Conservation (phyloP, 2,329 filamentous ascomycete genomes). For the Teratosphaeriaceae sp. region DNA sequence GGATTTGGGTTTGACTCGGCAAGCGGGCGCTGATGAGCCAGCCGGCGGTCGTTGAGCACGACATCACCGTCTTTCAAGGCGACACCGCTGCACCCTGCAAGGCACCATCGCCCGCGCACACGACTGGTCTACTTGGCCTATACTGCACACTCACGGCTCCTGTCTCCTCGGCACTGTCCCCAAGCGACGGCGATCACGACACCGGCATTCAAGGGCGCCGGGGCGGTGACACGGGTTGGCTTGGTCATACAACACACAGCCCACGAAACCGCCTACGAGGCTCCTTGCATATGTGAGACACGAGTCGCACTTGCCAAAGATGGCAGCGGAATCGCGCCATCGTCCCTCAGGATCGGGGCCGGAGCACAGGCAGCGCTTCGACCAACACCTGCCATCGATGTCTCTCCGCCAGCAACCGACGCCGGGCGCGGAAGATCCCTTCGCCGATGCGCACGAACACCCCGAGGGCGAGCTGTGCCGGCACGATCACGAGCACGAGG, state of each 20-base stretch:
- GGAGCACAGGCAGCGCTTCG: not conserved
- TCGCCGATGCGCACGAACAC: conserved; percentile 3
- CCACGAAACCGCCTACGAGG: too few relatives aligned
- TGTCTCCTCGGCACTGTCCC: not conserved
- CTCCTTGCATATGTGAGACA: conserved; percentile 5
- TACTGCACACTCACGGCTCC: not conserved
- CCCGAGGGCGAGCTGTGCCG: conserved; percentile 20
- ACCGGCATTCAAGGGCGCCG: not conserved
- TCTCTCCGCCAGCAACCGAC: conserved; percentile 13
- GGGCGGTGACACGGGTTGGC: not conserved
- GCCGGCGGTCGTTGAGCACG: too few relatives aligned
- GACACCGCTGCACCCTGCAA: not conserved
- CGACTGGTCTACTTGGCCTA: not conserved
- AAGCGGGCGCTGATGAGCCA: too few relatives aligned
- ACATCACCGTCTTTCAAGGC: not conserved
- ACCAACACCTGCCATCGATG: not conserved
- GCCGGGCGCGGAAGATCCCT: conserved; percentile 10
- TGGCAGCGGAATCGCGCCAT: conserved; percentile 16
- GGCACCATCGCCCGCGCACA: not conserved
- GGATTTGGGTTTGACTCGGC: too few relatives aligned
- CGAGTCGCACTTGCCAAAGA: conserved; percentile 2
- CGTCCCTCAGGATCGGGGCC: not conserved
- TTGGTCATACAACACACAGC: conserved; percentile 1
- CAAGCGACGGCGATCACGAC: not conserved
- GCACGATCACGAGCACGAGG: conserved; percentile 29